Conservation (phyloP, 352 stramenopile genomes). For the Plasmopara halstedii region DNA sequence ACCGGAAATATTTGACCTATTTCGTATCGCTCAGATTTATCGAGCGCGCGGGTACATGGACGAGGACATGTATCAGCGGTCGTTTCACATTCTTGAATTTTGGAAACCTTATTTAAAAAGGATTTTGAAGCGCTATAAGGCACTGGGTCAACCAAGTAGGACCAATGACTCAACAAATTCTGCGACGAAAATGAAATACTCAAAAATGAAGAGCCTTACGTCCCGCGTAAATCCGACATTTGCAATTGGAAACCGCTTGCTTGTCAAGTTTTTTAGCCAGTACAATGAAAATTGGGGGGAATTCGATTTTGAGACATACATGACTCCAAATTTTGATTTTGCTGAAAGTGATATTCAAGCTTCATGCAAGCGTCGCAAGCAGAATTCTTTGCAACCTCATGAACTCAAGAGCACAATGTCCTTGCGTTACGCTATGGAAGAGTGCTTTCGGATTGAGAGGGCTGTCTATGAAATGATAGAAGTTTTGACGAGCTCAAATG, state of each 20-base stretch:
- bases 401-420: conserved; percentile 51
- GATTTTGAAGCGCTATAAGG: conserved; percentile 43
- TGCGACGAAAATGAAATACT: conserved; percentile 23
- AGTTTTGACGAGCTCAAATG: conserved; percentile 1
- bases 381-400: conserved; percentile 29
- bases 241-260: conserved; percentile 39
- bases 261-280: conserved; percentile 83
- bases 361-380: conserved; percentile 38
- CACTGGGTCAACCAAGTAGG: conserved; percentile 10
- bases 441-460: conserved; percentile 63
- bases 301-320: conserved; percentile 61
- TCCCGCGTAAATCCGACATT: conserved; percentile 77
- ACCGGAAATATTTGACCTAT: conserved; percentile 59
- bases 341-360: conserved; percentile 3
- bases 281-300: conserved; percentile 80
- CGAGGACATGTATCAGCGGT: conserved; percentile 49
- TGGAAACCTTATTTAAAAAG: conserved; percentile 55
- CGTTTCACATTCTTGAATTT: conserved; percentile 48
- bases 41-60: conserved; percentile 49
- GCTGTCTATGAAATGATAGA: conserved; percentile 50
- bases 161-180: background rate
- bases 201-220: conserved; percentile 52
- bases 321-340: conserved; percentile 42
- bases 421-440: conserved; percentile 66
- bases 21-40: conserved; percentile 52